Percentiles rank a stretch among this genome's conserved stretches.
phyloP scores from a whole-genome alignment of 805 yeast genomes.

The Cyberlindnera maritima region DNA sequence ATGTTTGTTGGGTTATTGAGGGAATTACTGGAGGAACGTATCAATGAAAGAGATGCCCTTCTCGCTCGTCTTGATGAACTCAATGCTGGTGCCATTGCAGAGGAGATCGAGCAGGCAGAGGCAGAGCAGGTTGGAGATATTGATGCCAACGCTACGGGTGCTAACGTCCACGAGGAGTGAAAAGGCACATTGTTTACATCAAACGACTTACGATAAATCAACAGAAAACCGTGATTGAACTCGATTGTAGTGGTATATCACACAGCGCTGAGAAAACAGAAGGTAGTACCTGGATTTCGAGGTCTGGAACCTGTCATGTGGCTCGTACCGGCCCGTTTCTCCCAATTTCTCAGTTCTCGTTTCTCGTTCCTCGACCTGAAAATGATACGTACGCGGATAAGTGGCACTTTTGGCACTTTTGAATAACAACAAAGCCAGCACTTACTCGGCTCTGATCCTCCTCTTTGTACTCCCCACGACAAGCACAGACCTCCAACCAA shows the following conservation, averaged over 20 bases:
- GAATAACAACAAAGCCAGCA: background rate
- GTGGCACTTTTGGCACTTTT: background rate
- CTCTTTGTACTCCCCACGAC: too few species aligned
- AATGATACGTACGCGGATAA: conserved; percentile 2
- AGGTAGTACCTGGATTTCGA: too few species aligned
- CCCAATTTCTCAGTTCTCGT: too few species aligned
- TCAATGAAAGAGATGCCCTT: conserved; percentile 1
- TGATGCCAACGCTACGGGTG: background rate
- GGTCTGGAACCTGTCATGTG: background rate
- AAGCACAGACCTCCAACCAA: too few species aligned
- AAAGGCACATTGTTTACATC: too few species aligned
- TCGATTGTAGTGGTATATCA: background rate
- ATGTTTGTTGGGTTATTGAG: conserved; percentile 1
- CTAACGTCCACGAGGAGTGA: background rate
- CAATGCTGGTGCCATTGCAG: background rate
- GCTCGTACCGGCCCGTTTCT: background rate
- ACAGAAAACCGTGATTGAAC: too few species aligned
- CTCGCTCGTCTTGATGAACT: background rate
- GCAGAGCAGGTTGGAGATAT: background rate
- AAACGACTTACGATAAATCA: background rate
- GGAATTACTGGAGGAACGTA: background rate
- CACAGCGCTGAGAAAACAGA: too few species aligned
- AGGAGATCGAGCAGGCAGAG: background rate
- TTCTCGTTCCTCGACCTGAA: background rate
- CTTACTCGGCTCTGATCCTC: too few species aligned